phyloP scores from a whole-genome alignment of 2,329 filamentous ascomycete species.

The Ceratocystis variospora region DNA sequence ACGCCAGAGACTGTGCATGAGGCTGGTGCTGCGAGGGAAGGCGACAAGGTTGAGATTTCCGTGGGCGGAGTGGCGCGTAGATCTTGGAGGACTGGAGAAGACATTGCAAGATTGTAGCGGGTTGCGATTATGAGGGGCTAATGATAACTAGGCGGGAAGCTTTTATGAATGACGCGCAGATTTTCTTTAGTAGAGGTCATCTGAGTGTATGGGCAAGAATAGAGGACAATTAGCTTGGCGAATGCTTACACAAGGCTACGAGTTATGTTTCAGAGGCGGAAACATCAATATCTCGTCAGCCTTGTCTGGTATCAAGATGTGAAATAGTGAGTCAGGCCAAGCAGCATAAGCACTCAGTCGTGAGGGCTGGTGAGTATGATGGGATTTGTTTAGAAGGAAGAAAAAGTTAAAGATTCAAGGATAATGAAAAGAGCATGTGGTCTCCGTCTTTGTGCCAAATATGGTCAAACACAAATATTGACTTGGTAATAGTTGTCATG shows the following conservation, averaged over 20 bases:
- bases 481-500: neutral
- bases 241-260: neutral
- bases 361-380: neutral
- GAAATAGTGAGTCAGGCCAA: neutral
- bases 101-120: neutral
- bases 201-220: neutral
- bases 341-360: neutral
- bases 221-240: neutral
- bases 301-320: neutral
- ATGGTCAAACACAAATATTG: constrained; percentile 4
- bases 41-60: constrained; percentile 42
- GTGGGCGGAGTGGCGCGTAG: constrained; percentile 27
- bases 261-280: neutral
- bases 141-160: neutral
- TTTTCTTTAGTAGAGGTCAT: neutral
- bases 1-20: constrained; percentile 48
- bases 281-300: neutral
- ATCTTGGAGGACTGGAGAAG: constrained; percentile 18
- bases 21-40: constrained; percentile 31
- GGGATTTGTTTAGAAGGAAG: no score
- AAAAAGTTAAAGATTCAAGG: neutral
- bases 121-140: neutral
- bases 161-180: neutral
- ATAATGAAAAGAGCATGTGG: neutral
- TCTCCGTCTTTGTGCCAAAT: neutral